Conservation (phyloP, 169 alveolate genomes). For the Pseudocohnilembus persalinus region DNA sequence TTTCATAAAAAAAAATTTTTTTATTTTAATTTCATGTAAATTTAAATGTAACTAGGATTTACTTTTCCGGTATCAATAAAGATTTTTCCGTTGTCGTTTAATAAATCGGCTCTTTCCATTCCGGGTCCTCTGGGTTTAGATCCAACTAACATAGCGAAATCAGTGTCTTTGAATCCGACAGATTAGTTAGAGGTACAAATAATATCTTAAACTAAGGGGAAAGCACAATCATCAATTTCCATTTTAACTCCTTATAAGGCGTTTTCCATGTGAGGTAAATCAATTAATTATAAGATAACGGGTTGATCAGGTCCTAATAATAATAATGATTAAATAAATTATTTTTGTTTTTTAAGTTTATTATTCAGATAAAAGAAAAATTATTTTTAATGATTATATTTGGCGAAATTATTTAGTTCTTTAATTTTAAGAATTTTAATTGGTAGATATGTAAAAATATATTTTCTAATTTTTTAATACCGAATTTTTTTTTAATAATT, state of each 20-base stretch:
- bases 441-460: too few relatives aligned
- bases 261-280: constrained; percentile 64
- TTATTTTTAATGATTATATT: too few relatives aligned
- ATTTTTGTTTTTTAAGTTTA: too few relatives aligned
- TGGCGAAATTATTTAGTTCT: too few relatives aligned
- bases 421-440: too few relatives aligned
- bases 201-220: constrained; percentile 46
- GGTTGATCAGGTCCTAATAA: constrained; percentile 59
- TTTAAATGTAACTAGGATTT: too few relatives aligned
- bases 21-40: too few relatives aligned
- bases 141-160: constrained; percentile 71
- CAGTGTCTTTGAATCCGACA: constrained; percentile 62
- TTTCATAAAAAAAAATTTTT: not conserved
- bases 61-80: constrained; percentile 64
- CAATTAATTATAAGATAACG: constrained; percentile 63
- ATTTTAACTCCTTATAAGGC: constrained; percentile 49
- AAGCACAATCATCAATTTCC: constrained; percentile 63
- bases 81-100: constrained; percentile 69
- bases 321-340: too few relatives aligned
- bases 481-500: too few relatives aligned
- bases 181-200: constrained; percentile 40
- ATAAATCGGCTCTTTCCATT: constrained; percentile 73
- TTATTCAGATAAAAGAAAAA: too few relatives aligned
- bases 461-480: too few relatives aligned
- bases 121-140: constrained; percentile 78